Base-by-base conservation (phyloP, 2,329 filamentous ascomycete species). In the Phaeosphaeria sp. region DNA sequence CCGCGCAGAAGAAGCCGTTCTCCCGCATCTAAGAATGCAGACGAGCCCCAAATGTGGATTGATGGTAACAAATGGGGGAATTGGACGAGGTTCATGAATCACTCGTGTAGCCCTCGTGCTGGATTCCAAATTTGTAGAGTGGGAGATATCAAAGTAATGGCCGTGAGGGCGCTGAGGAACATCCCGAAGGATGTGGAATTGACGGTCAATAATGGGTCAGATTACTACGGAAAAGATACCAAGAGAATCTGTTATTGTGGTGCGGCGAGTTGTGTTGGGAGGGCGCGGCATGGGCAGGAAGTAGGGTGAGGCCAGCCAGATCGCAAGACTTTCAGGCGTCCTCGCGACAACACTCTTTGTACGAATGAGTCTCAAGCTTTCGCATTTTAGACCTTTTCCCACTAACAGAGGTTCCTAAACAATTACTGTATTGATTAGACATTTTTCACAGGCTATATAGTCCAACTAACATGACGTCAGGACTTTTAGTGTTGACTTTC, bases 71-170 rank as follows among this genome's bases (percentile, higher is more conserved):
- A 15, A 1, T 52, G 46, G 24, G 63, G 60, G 2, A 65, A 66
- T 44, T 67, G 63, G 63, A 65, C 61, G 33, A 42, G 65, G 8
- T 67, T 67, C 30, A 64, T 66, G 20, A 67, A 65, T 24, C 63
- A 66, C 33, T 53, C 44, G 1, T 67, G 64, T 39, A 42, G 52
- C 1, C 40, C 62, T 21, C 50, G 63, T 47, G 49, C 54, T 20
- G 27, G 45, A 0, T 67, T 64, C 36, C 20, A 55, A 6, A 15
- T 62, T 3, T 46, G 56, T 20, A 27, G 62, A 13, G 57, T 64
- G 2, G 62, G 62, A 7, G 36, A 39, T 1, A 53, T 53, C 42
- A 36, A 60, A 7, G 61, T 65, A 21, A 67, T 67, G 62, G 50
- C 42, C 9, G 53, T 65, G 11, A 49, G 61, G 49, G 50, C 58